These are phyloP conservation scores for Physocladia obscura DNA, from an alignment of 192 early-diverging fungal genomes.

Conservation along the genomic window DNA sequence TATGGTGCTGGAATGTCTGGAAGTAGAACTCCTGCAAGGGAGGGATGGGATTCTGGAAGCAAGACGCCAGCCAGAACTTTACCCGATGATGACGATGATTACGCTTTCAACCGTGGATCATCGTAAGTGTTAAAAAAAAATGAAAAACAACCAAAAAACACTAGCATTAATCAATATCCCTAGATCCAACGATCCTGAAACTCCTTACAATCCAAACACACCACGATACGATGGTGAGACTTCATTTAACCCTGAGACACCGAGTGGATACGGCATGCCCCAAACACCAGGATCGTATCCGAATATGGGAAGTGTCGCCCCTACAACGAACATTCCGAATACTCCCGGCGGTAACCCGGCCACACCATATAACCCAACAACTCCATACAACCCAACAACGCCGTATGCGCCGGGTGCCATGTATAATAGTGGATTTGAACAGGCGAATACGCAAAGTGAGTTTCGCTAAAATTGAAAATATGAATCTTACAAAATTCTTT, in stretches of 20 bases:
- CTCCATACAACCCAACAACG: constrained; percentile 34
- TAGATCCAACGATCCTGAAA: constrained; percentile 16
- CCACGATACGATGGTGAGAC: constrained; percentile 26
- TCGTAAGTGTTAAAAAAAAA: constrained; percentile 17
- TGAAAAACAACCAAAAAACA: background rate
- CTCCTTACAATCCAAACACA: constrained; percentile 27
- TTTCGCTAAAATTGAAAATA: no score
- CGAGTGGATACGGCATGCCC: constrained; percentile 13
- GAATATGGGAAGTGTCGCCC: constrained; percentile 16
- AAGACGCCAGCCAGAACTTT: constrained; percentile 24
- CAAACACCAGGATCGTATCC: constrained; percentile 34
- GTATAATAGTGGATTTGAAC: background rate
- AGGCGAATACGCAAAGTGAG: no score
- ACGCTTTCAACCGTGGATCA: background rate
- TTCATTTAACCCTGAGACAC: constrained; percentile 31
- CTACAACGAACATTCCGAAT: background rate
- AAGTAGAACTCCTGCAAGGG: constrained; percentile 41
- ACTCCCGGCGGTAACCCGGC: constrained; percentile 18
- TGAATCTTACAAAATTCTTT: background rate
- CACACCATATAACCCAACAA: constrained; percentile 32
- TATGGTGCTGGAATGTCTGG: constrained; percentile 60
- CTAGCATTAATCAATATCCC: background rate
- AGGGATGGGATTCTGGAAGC: constrained; percentile 47
- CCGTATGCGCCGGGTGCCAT: constrained; percentile 23
- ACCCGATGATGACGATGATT: constrained; percentile 21